These are phyloP conservation scores for Nannochloropsis salina DNA, from an alignment of 108 stramenopile species.

Conservation along the genomic window DNA sequence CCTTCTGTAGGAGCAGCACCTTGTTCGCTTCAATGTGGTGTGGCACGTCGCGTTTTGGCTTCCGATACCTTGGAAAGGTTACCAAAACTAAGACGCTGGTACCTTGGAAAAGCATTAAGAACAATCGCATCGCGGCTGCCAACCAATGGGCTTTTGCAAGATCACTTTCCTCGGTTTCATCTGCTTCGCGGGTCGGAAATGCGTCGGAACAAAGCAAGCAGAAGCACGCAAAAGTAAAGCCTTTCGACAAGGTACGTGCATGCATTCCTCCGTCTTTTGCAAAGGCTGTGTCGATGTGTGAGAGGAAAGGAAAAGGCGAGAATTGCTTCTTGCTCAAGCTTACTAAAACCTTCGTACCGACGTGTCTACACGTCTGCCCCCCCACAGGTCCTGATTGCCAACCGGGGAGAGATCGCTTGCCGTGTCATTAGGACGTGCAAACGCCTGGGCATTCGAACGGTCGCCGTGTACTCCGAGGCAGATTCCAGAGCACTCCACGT, in stretches of 20 bases:
- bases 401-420: conserved; percentile 63
- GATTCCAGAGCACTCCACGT: conserved; percentile 64
- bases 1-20: not conserved
- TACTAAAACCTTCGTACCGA: too few relatives aligned
- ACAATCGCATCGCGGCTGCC: too few relatives aligned
- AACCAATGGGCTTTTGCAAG: too few relatives aligned
- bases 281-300: not conserved
- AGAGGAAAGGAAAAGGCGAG: not conserved
- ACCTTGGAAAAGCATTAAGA: too few relatives aligned
- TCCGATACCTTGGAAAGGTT: too few relatives aligned
- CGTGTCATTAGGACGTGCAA: conserved; percentile 77
- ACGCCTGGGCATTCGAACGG: conserved; percentile 67
- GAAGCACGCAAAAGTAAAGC: not conserved
- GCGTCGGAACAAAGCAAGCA: conserved; percentile 15
- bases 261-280: not conserved
- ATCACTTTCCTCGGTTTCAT: not conserved
- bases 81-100: too few relatives aligned
- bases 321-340: not conserved
- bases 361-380: not conserved
- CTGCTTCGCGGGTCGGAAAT: not conserved
- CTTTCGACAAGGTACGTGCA: conserved; percentile 1
- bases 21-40: not conserved
- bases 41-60: not conserved
- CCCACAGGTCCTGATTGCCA: conserved; percentile 56
- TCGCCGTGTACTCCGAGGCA: conserved; percentile 78